Conservation (phyloP, 2,329 filamentous ascomycete species). For the Graphium sp. region DNA sequence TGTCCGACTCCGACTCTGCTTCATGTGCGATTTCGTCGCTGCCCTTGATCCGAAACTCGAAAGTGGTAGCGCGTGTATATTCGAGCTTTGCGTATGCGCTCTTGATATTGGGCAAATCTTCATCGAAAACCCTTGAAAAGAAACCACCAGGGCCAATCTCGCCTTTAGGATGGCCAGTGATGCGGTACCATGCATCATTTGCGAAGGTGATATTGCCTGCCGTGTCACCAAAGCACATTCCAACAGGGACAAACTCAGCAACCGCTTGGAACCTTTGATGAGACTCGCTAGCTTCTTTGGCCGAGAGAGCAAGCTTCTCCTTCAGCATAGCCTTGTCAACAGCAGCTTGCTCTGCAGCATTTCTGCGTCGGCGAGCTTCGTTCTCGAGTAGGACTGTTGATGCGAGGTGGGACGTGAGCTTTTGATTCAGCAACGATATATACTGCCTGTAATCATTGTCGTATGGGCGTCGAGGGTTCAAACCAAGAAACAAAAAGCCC, state of each 20-base stretch:
- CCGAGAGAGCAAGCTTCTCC: conserved; percentile 51
- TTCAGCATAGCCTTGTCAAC: conserved; percentile 64
- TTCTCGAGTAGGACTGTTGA: conserved; percentile 2
- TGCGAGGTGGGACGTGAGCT: conserved; percentile 2
- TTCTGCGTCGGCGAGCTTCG: conserved; percentile 27
- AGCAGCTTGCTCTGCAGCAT: conserved; percentile 57
- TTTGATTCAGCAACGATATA: conserved; percentile 27
- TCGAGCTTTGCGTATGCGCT: no score
- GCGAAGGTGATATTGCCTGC: conserved; percentile 58
- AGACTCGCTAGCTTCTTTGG: conserved; percentile 44
- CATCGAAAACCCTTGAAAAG: conserved; percentile 10
- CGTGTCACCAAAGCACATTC: conserved; percentile 69
- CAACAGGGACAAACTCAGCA: conserved; percentile 71
- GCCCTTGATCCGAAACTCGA: no score
- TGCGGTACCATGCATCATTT: conserved; percentile 65
- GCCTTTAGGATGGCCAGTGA: conserved; percentile 42
- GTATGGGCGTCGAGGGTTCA: conserved; percentile 56
- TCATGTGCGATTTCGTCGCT: no score
- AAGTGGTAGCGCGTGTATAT: no score
- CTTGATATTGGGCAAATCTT: no score
- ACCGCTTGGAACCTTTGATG: conserved; percentile 71
- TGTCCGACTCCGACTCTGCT: no score
- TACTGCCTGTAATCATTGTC: conserved; percentile 59
- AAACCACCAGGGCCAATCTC: conserved; percentile 9
- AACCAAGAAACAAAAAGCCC: conserved; percentile 50